Conservation (phyloP, 805 yeast species). For the Naumovozyma baii region DNA sequence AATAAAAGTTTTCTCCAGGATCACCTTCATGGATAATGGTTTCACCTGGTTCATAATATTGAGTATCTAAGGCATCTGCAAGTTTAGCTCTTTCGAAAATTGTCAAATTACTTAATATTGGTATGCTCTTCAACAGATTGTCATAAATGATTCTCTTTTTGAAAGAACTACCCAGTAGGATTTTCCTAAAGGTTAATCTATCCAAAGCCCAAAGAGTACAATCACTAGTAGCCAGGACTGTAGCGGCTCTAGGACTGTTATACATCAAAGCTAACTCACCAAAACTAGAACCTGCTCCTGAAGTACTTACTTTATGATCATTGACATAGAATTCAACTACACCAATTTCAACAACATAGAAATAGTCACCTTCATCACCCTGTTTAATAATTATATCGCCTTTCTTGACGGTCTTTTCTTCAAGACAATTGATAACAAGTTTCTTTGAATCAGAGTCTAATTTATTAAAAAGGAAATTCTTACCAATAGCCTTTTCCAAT, state of each 20-base stretch:
- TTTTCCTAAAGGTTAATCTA: slow-evolving; percentile 84
- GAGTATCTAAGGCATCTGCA: slow-evolving; percentile 88
- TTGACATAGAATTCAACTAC: slow-evolving; percentile 71
- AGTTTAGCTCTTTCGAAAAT: slow-evolving; percentile 79
- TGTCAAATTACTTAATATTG: slow-evolving; percentile 63
- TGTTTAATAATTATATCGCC: slow-evolving; percentile 39
- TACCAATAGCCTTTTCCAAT: slow-evolving; percentile 59
- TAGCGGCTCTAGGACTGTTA: slow-evolving; percentile 95
- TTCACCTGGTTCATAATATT: slow-evolving; percentile 58
- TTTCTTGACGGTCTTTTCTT: slow-evolving; percentile 52
- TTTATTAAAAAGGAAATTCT: slow-evolving; percentile 76
- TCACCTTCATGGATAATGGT: slow-evolving; percentile 82
- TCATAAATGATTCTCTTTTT: slow-evolving; percentile 87
- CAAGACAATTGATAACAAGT: slow-evolving; percentile 75
- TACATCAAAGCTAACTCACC: slow-evolving; percentile 98
- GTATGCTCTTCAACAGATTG: slow-evolving; percentile 76
- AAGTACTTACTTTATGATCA: slow-evolving; percentile 51
- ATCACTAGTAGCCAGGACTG: slow-evolving; percentile 66
- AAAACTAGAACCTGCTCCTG: slow-evolving; percentile 83
- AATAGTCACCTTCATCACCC: slow-evolving; percentile 21
- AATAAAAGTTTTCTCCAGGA: slow-evolving; percentile 62
- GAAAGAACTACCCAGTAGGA: slow-evolving; percentile 80
- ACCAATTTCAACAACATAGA: slow-evolving; percentile 36
- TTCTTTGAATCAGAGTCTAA: slow-evolving; percentile 69
- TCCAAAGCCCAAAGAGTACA: slow-evolving; percentile 86